Conservation (phyloP, 805 yeast species). For the Kockiozyma suomiensis region DNA sequence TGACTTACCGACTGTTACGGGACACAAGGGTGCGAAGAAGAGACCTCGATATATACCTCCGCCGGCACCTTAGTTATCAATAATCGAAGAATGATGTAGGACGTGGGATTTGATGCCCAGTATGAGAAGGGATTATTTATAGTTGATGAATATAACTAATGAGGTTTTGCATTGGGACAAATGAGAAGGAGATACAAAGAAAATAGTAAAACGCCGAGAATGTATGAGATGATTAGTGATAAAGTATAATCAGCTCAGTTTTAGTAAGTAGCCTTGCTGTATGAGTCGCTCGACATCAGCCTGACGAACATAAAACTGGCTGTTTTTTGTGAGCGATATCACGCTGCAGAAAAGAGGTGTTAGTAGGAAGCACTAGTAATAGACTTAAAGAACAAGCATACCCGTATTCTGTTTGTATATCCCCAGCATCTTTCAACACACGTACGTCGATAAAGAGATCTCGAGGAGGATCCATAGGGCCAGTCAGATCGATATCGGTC, state of each 20-base stretch:
- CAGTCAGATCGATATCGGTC: slow-evolving; percentile 83
- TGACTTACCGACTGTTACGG: slow-evolving; percentile 12
- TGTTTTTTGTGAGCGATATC: slow-evolving; percentile 86
- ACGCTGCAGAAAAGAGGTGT: slow-evolving; percentile 47
- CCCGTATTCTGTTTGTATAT: slow-evolving; percentile 96
- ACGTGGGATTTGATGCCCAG: not conserved
- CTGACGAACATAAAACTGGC: slow-evolving; percentile 91
- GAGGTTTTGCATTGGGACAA: not conserved
- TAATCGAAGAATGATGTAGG: not conserved
- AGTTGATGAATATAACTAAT: not conserved
- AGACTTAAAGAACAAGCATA: slow-evolving; percentile 20
- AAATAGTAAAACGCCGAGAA: not conserved
- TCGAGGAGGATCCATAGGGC: slow-evolving; percentile 86
- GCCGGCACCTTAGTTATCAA: slow-evolving; percentile 15
- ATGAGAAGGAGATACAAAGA: not conserved
- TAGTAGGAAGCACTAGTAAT: not conserved
- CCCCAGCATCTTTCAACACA: slow-evolving; percentile 92
- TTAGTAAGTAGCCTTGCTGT: slow-evolving; percentile 89
- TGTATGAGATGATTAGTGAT: not conserved
- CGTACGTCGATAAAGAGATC: slow-evolving; percentile 93
- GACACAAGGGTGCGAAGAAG: slow-evolving; percentile 21
- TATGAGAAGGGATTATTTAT: not conserved
- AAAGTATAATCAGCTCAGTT: not conserved
- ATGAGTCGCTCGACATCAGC: slow-evolving; percentile 92
- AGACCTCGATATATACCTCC: slow-evolving; percentile 32